A percentile compares a stretch with the other conserved stretches of the same genome.
These are phyloP conservation scores for Millerozyma miso DNA, from an alignment of 805 yeast species.

Conservation along the genomic window DNA sequence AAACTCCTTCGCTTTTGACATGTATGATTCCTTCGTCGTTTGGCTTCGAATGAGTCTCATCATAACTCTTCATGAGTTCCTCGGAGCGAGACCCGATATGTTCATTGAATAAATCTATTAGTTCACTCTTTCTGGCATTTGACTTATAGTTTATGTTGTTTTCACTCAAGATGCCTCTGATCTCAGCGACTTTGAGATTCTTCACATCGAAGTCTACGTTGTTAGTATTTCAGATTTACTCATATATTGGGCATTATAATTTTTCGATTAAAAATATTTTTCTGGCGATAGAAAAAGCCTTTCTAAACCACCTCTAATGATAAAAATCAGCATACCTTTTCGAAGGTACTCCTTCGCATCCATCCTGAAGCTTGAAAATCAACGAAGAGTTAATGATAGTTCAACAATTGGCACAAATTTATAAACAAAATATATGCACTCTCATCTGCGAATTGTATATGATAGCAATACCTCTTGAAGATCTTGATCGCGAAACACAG, in stretches of 20 bases:
- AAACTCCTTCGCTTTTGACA: not conserved
- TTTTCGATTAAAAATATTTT: too few species aligned
- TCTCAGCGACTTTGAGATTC: constrained; percentile 60
- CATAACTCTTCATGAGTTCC: constrained; percentile 30
- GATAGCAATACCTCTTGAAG: too few species aligned
- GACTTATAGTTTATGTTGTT: constrained; percentile 60
- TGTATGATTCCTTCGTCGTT: constrained; percentile 18
- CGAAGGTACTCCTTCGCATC: constrained; percentile 19
- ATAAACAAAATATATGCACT: not conserved
- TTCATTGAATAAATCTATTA: constrained; percentile 57
- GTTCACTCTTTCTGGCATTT: constrained; percentile 62
- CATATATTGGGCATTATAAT: too few species aligned
- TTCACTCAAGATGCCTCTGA: constrained; percentile 61
- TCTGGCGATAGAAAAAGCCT: too few species aligned
- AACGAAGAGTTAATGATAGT: not conserved
- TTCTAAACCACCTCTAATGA: not conserved
- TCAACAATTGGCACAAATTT: not conserved
- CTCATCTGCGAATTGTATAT: too few species aligned
- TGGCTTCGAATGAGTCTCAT: constrained; percentile 12
- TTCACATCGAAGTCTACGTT: constrained; percentile 62
- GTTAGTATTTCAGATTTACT: constrained; percentile 13
- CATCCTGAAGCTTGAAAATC: constrained; percentile 9
- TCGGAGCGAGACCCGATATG: constrained; percentile 49
- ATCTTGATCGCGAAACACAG: too few species aligned
- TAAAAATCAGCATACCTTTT: constrained; percentile 16